Evolutionary conservation across 805 yeast species (phyloP).

Genomic region (Cyberlindnera petersonii): DNA sequence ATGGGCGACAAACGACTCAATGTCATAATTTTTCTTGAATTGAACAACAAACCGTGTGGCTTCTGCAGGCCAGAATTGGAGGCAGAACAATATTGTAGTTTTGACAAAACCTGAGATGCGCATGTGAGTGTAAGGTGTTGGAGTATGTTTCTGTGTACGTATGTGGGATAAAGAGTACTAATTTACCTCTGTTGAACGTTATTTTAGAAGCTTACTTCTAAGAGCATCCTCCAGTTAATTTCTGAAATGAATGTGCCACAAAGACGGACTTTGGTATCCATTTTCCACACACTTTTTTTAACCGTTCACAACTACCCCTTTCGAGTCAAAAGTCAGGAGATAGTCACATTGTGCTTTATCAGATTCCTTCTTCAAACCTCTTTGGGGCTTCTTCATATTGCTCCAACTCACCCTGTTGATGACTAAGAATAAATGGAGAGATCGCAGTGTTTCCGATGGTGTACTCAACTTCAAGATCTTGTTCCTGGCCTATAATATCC

Average conservation of each 20-base stretch:
- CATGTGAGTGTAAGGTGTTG: not conserved
- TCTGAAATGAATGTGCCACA: slow-evolving; percentile 2
- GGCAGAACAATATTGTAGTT: not conserved
- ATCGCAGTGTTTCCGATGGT: slow-evolving; percentile 5
- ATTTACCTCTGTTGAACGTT: too few species aligned
- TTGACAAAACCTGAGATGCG: not conserved
- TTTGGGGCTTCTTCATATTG: slow-evolving; percentile 1
- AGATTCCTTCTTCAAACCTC: slow-evolving; percentile 2
- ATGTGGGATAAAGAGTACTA: too few species aligned
- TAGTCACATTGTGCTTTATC: too few species aligned
- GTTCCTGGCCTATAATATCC: too few species aligned
- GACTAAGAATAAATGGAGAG: slow-evolving; percentile 8
- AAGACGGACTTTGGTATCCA: slow-evolving; percentile 8
- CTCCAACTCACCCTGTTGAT: slow-evolving; percentile 4
- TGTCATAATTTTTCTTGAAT: slow-evolving; percentile 21
- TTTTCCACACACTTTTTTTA: too few species aligned
- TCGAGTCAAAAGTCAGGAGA: too few species aligned
- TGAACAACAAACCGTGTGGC: slow-evolving; percentile 27
- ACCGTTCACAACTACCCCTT: too few species aligned
- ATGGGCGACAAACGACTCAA: slow-evolving; percentile 18
- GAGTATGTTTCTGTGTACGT: too few species aligned
- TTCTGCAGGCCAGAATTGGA: not conserved
- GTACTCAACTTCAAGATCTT: slow-evolving; percentile 1
- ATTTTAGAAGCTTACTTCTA: too few species aligned
- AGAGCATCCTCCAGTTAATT: too few species aligned